These are phyloP conservation scores for Telfairia occidentalis DNA, from an alignment of 331 rosid genomes.

Conservation along the genomic window DNA sequence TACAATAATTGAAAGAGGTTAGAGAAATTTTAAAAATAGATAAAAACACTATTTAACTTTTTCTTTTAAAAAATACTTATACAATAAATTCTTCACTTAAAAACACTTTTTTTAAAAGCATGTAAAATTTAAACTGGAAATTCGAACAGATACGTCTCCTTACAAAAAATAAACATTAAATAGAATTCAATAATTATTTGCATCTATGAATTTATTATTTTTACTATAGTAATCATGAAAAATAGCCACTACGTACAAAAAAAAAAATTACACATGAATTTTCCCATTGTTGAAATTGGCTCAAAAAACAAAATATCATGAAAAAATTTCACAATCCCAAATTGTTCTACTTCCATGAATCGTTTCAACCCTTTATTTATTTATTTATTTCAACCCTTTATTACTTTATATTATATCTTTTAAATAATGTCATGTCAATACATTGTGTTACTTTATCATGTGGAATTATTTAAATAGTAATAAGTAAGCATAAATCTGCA, in stretches of 20 bases:
- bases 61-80: too few species aligned
- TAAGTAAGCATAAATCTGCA: conserved; percentile 2
- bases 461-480: not conserved
- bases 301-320: not conserved
- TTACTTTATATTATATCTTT: not conserved
- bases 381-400: not conserved
- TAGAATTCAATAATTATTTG: not conserved
- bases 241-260: not conserved
- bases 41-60: too few species aligned
- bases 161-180: not conserved
- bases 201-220: not conserved
- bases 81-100: too few species aligned
- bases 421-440: not conserved
- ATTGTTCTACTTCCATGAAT: not conserved
- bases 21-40: too few species aligned
- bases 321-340: not conserved
- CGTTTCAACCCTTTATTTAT: too few species aligned
- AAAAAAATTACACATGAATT: not conserved
- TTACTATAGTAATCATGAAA: not conserved
- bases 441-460: not conserved
- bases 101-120: too few species aligned
- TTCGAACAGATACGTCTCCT: too few species aligned
- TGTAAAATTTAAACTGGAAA: too few species aligned
- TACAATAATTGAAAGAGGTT: too few species aligned
- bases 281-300: not conserved